Base-by-base conservation (phyloP, 163 green algal species). In the Scenedesmus sp. region DNA sequence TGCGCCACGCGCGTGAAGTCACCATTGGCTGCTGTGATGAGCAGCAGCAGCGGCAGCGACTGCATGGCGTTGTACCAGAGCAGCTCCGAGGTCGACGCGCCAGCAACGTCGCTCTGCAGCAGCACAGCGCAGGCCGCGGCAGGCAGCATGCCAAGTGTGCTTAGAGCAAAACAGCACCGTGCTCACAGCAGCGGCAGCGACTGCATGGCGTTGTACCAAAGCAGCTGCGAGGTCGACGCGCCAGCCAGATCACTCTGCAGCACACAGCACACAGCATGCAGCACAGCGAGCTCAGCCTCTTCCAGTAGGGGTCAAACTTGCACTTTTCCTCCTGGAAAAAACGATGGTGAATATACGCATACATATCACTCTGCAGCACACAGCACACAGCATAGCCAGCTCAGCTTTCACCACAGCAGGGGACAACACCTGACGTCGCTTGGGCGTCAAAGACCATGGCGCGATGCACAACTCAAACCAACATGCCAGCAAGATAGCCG, bases 141-240 rank as follows among this genome's bases (percentile, higher is more conserved):
- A 55, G 74, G 74, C 26, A 55, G 74, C 67, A 79, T n/a, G 12
- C 15, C 15, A n/a, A 26, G 12, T n/a, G 67, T 79, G 67, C 54
- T 88, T 9, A 70, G 59, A 46, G 52, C 34, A 46, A 46, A 46
- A 46, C 34, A 46, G 34, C 34, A 46, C 34, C 34, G 34, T 46
- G 34, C 34, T 46, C 34, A 46, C 18, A 96, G 79, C 64, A 95
- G 92, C 18, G 94, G 94, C n/a, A 96, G 74, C 2, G 94, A 95
- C n/a, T 92, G 95, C 18, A 96, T 67, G 3, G 95, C 94, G 86
- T 97, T 97, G 92, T 96, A 97, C 90, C 94, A 94, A 15, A 97
- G 88, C 82, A 97, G 90, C 92, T 97, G 95, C 34, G 83, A 86
- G n/a, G 93, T 95, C 62, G 88, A 81, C 9, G 94, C 82, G 46